A percentile compares a stretch with the other conserved stretches of the same genome.
Evolutionary conservation across 176 grass and related monocot species (phyloP).

Genomic region (Rhynchospora breviuscula): DNA sequence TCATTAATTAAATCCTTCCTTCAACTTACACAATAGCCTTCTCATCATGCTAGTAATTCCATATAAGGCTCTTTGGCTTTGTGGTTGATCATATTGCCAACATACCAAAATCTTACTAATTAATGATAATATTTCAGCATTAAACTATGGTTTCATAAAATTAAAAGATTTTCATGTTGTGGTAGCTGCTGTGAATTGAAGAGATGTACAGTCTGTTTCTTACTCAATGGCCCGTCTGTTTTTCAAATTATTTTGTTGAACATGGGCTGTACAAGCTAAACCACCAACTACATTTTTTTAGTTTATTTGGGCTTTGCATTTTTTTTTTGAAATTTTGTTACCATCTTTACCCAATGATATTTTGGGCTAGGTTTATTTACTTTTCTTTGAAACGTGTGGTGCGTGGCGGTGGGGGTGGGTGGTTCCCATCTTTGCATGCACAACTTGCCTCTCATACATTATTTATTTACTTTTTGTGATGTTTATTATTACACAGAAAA

Average conservation of each 20-base stretch:
- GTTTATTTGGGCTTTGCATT: neutral
- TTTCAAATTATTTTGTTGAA: neutral
- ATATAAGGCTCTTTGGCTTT: neutral
- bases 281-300: neutral
- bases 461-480: neutral
- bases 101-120: neutral
- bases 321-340: neutral
- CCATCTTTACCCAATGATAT: neutral
- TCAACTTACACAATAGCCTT: neutral
- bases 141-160: neutral
- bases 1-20: neutral
- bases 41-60: neutral
- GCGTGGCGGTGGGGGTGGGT: no score
- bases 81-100: neutral
- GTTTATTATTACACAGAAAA: slow-evolving; percentile 14
- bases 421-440: neutral
- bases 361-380: neutral
- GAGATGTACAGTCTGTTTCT: neutral
- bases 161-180: neutral
- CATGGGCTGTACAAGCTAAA: neutral
- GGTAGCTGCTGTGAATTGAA: neutral
- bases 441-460: neutral
- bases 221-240: neutral
- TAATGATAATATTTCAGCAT: neutral
- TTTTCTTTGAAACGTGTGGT: neutral